Percentiles rank a stretch among this genome's conserved stretches.
These are phyloP conservation scores for Glarea lozoyensis DNA, from an alignment of 495 filamentous ascomycete species.

Conservation along the genomic window DNA sequence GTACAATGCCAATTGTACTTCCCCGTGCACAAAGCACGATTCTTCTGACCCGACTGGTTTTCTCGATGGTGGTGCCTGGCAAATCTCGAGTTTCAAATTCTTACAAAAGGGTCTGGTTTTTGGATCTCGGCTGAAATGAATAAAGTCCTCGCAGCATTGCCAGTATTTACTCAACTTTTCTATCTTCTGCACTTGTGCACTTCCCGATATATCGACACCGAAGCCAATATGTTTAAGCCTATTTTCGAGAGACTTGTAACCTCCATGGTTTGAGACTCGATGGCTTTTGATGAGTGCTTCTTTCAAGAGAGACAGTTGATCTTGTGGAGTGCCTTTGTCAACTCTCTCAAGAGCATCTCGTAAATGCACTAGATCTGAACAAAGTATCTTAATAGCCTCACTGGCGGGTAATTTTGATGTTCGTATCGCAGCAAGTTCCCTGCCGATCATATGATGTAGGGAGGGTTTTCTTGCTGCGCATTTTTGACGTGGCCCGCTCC, in stretches of 20 bases:
- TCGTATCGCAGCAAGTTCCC: neutral
- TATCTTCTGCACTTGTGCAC: neutral
- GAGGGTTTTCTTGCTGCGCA: neutral
- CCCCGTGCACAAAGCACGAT: neutral
- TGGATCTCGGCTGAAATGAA: neutral
- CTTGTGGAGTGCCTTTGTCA: neutral
- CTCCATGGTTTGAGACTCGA: neutral
- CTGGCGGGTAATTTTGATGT: too few species aligned
- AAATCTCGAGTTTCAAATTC: slow-evolving; percentile 12
- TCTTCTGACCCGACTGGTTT: neutral
- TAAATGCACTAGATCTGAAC: neutral
- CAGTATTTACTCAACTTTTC: slow-evolving; percentile 5
- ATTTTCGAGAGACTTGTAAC: neutral
- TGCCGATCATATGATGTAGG: neutral
- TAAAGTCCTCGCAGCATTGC: neutral
- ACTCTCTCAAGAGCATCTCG: neutral
- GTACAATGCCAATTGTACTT: slow-evolving; percentile 3
- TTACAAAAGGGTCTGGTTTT: slow-evolving; percentile 5
- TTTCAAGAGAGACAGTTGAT: neutral
- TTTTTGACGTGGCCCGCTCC: neutral
- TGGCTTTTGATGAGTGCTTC: neutral
- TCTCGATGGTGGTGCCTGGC: neutral
- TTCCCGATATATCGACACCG: neutral
- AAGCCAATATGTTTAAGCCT: neutral
- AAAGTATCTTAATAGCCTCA: too few species aligned